Evolutionary conservation across 352 stramenopile genomes (phyloP).

Genomic region (Pythium aquatile): DNA sequence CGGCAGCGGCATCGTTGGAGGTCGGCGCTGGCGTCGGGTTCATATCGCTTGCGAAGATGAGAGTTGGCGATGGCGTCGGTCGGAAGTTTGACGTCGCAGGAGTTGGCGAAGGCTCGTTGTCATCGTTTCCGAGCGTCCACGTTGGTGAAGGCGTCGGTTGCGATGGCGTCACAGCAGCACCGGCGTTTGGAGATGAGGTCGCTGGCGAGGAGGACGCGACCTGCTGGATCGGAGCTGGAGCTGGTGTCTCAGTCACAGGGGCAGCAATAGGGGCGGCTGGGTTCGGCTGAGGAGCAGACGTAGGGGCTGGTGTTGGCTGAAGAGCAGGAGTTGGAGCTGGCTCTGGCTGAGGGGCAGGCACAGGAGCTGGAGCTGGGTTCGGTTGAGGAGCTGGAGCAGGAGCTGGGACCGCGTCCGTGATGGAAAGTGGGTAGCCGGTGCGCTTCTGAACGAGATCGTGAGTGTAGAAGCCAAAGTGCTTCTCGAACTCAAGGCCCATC

Average conservation of each 20-base stretch:
- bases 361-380: constrained; percentile 2
- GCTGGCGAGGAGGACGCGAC: neutral
- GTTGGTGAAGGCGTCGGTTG: constrained; percentile 12
- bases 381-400: neutral
- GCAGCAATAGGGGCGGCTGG: constrained; percentile 1
- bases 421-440: constrained; percentile 17
- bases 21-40: constrained; percentile 7
- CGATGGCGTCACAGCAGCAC: constrained; percentile 6
- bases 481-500: constrained; percentile 27
- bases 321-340: neutral
- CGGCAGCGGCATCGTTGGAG: neutral
- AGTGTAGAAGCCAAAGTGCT: constrained; percentile 39
- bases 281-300: neutral
- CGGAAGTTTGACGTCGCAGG: neutral
- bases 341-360: neutral
- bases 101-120: neutral
- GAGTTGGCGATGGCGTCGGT: constrained; percentile 10
- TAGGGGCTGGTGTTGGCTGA: neutral
- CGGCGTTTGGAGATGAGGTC: constrained; percentile 11
- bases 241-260: neutral
- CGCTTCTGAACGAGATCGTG: constrained; percentile 18
- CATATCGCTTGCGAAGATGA: neutral
- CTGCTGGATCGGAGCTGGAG: neutral
- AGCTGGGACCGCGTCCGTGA: constrained; percentile 2
- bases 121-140: constrained; percentile 1